A percentile compares a stretch with the other conserved stretches of the same genome.
phyloP scores from a whole-genome alignment of 148 eudicot genomes.

The Nyssa sinensis region DNA sequence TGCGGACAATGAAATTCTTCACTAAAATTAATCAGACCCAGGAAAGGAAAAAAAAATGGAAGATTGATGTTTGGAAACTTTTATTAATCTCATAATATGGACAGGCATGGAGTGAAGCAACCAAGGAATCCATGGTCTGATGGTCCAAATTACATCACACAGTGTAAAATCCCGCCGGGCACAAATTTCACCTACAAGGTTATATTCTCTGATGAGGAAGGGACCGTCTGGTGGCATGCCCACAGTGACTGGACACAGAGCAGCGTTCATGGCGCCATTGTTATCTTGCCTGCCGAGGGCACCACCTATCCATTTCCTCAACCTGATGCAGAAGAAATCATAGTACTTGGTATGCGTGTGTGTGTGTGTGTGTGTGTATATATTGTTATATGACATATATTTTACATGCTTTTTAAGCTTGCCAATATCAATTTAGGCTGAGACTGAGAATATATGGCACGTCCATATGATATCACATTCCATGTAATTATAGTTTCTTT shows the following conservation, averaged over 20 bases:
- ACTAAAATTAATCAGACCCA: too few relatives aligned
- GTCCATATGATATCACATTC: too few relatives aligned
- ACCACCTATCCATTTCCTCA: neutral
- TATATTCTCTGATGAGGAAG: neutral
- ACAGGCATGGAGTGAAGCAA: conserved; percentile 8
- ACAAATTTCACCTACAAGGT: neutral
- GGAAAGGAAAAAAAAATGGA: too few relatives aligned
- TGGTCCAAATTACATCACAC: neutral
- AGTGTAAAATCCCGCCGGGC: neutral
- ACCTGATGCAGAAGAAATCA: neutral
- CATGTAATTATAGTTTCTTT: too few relatives aligned
- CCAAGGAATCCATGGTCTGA: conserved; percentile 6
- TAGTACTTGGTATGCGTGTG: neutral
- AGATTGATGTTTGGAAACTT: too few relatives aligned
- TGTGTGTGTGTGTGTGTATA: too few relatives aligned
- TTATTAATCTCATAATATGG: too few relatives aligned
- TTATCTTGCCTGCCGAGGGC: neutral
- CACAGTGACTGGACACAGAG: neutral
- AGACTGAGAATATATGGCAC: too few relatives aligned
- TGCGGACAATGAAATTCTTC: too few relatives aligned
- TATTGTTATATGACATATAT: too few relatives aligned
- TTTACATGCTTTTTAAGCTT: too few relatives aligned
- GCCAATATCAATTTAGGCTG: too few relatives aligned
- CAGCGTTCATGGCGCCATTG: conserved; percentile 1
- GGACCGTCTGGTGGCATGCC: conserved; percentile 3